Evolutionary conservation across 108 stramenopile genomes (phyloP), one percentile per base, ranked within the genome.

Genomic region (Fistulifera pelliculosa): DNA sequence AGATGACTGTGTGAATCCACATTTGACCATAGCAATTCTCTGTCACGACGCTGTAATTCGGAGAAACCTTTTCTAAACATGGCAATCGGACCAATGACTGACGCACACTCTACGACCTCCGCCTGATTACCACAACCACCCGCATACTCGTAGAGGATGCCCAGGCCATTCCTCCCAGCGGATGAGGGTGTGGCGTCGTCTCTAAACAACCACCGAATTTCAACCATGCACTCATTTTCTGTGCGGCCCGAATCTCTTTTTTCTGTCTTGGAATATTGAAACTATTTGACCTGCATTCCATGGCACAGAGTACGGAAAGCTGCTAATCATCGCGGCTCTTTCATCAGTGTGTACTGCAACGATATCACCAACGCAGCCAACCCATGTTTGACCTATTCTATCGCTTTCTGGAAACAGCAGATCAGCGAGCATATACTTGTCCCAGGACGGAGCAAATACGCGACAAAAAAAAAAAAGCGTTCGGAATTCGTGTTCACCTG

Each of bases 331-430:
- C 42, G 6, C 25, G 11, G 0, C n/a, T n/a, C n/a, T n/a, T n/a
- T n/a, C n/a, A n/a, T 55, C 41, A n/a, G 24, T 49, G 5, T n/a
- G 38, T 1, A 68, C 68, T 8, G 73, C 73, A n/a, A 74, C 64
- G 8, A 69, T 39, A 39, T 75, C 69, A 19, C 66, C 66, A 15
- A 71, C 62, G 25, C 51, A 38, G 25, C 57, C 27, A 16, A 31
- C 47, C 69, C 74, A 75, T 1, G 11, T 14, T 7, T 38, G 48
- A 22, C 22, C 56, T 21, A 35, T 40, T 40, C 64, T 16, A 57
- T 65, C 64, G 7, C 14, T 15, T 15, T 27, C 24, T 18, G 23
- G 47, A 22, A 47, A 65, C 4, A 56, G 14, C 8, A 28, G 2
- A 0, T 57, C 42, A 14, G 62, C n/a, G 13, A 25, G 26, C 6